Conservation (phyloP, 139 green algal species). For the Chlorella sp. region DNA sequence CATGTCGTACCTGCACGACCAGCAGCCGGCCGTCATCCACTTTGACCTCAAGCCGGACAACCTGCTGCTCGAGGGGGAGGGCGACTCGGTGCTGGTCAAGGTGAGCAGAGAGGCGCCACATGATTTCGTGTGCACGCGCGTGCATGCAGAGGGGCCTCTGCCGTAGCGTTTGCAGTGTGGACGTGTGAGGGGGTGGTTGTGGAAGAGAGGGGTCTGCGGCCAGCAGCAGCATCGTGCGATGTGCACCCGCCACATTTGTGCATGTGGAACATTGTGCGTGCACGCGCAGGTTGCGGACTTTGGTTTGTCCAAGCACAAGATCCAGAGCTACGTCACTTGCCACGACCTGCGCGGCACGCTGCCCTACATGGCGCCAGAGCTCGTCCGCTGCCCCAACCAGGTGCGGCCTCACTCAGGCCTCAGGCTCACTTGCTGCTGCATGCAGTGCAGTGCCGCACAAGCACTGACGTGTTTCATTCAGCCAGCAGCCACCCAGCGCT, state of each 20-base stretch:
- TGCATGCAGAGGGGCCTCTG: too few relatives aligned
- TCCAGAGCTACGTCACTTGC: slow-evolving; percentile 54
- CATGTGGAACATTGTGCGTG: too few relatives aligned
- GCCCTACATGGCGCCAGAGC: slow-evolving; percentile 63
- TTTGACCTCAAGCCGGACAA: slow-evolving; percentile 93
- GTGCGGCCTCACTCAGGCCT: slow-evolving; percentile 8
- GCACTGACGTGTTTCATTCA: not conserved
- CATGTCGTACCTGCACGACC: slow-evolving; percentile 51
- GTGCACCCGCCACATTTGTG: too few relatives aligned
- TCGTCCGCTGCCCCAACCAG: slow-evolving; percentile 44
- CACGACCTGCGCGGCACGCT: slow-evolving; percentile 56
- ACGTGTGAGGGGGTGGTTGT: too few relatives aligned
- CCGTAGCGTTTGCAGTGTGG: too few relatives aligned
- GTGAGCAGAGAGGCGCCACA: too few relatives aligned
- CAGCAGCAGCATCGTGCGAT: too few relatives aligned
- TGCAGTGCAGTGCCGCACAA: not conserved
- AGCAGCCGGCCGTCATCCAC: slow-evolving; percentile 73
- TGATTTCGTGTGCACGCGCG: too few relatives aligned
- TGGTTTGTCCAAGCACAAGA: slow-evolving; percentile 78
- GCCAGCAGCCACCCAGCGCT: too few relatives aligned
- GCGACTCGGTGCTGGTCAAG: slow-evolving; percentile 34
- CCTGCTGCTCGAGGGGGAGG: slow-evolving; percentile 77
- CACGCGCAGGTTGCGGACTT: slow-evolving; percentile 71
- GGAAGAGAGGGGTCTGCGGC: too few relatives aligned
- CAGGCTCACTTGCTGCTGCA: not conserved